Base-by-base conservation (phyloP, 2,329 filamentous ascomycete genomes). In the Arthroderma sp. region DNA sequence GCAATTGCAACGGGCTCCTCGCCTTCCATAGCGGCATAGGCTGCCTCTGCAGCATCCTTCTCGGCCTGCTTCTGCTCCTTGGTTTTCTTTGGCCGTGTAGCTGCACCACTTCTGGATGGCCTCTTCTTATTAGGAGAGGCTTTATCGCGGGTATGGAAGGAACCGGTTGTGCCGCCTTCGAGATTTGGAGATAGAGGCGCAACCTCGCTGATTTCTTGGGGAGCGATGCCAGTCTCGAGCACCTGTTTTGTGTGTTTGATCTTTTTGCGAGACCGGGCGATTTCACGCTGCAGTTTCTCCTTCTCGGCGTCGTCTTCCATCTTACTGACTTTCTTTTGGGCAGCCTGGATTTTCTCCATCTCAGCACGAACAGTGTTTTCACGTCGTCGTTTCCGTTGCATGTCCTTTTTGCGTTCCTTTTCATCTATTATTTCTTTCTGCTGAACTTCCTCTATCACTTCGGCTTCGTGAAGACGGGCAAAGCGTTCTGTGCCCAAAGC, bases 331-430 rank as follows among this genome's bases (percentile, higher is more conserved):
- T 86, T 86, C 61, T 86, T 84, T 47, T 95, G 77, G 2, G 89
- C 88, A 63, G 86, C 82, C 2, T 86, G 82, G 62, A 93, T 87
- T 74, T 94, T 93, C 68, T 90, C 85, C 68, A 79, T 78, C 65
- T 96, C 91, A 65, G 94, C 87, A 5, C 90, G 91, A 59, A 94
- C 86, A 2, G 90, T 90, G 78, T 96, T 96, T 70, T 97, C 91
- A 17, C 93, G 86, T 44, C 93, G 85, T 60, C 93, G 83, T 76
- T 97, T 98, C 62, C 93, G 87, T 71, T 98, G 93, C 89, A 98
- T 97, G 68, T 98, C 93, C 76, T 98, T 98, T 77, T 98, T 98
- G 63, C 93, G 88, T 73, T 98, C 93, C 75, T 98, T 98, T 72
- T 98, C 93, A 60, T 91, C 90, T 60, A 87, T 86, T 6, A 96